Conservation (phyloP, 2,329 filamentous ascomycete species). For the Ilyonectria robusta region DNA sequence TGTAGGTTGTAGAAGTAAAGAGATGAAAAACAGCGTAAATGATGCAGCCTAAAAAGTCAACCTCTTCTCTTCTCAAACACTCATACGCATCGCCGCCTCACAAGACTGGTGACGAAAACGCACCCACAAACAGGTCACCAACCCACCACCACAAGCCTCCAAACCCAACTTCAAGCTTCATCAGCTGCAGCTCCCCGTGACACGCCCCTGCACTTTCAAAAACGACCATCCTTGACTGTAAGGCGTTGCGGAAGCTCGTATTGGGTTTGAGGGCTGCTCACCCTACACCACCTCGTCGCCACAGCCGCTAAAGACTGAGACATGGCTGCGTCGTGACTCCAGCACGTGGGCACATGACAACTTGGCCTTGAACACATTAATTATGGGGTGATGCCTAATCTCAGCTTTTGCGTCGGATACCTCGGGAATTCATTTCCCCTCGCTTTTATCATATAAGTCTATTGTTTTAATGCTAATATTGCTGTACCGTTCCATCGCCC, state of each 20-base stretch:
- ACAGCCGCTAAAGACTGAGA: conserved; percentile 21
- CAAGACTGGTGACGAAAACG: conserved; percentile 16
- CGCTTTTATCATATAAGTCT: neutral
- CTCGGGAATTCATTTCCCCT: neutral
- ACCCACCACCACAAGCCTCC: conserved; percentile 14
- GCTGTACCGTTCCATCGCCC: neutral
- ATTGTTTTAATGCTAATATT: neutral
- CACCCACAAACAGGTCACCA: conserved; percentile 17
- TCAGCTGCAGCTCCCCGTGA: conserved; percentile 12
- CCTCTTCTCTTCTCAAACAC: neutral
- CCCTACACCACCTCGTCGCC: conserved; percentile 9
- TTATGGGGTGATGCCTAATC: conserved; percentile 16
- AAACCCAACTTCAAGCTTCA: neutral
- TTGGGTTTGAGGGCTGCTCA: conserved; percentile 7
- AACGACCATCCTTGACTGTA: neutral
- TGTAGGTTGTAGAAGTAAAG: neutral
- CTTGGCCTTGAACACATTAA: neutral
- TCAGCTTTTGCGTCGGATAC: conserved; percentile 9
- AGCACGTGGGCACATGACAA: conserved; percentile 30
- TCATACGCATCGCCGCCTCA: conserved; percentile 4
- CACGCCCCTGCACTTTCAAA: neutral
- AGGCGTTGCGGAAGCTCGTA: neutral
- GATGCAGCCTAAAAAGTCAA: neutral
- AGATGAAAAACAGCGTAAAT: neutral
- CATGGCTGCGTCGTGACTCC: conserved; percentile 22